A percentile compares a stretch with the other conserved stretches of the same genome.
phyloP scores from a whole-genome alignment of 441 rosid genomes.

The Erysimum pusillum region DNA sequence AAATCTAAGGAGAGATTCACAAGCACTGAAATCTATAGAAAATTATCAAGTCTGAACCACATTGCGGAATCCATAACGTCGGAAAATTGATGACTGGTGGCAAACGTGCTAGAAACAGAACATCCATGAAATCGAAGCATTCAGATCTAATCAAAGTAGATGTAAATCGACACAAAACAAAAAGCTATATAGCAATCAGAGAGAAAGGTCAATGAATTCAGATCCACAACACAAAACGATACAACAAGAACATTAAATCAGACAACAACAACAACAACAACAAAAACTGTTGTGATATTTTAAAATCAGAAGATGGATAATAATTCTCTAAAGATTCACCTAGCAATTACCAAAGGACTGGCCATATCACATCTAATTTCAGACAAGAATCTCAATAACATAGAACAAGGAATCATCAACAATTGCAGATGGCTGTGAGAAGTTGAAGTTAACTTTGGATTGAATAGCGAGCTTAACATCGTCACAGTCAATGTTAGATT shows the following conservation, averaged over 20 bases:
- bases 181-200: background rate
- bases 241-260: background rate
- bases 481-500: conserved; percentile 75
- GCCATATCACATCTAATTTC: background rate
- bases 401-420: background rate
- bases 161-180: background rate
- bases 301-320: conserved; percentile 6
- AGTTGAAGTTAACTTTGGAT: conserved; percentile 86
- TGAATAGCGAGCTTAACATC: conserved; percentile 93
- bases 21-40: background rate
- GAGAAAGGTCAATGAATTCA: conserved; percentile 8
- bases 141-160: conserved; percentile 29
- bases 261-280: background rate
- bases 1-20: background rate
- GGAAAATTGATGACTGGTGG: background rate
- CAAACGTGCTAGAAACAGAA: conserved; percentile 16
- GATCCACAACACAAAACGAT: conserved; percentile 27
- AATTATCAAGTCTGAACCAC: background rate
- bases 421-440: conserved; percentile 78
- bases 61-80: too few relatives aligned
- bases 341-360: conserved; percentile 3
- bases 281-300: background rate
- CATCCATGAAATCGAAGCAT: background rate
- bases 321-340: background rate
- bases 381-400: conserved; percentile 1